Evolutionary conservation across 2,329 filamentous ascomycete genomes (phyloP).

Genomic region (Amauroascus niger): DNA sequence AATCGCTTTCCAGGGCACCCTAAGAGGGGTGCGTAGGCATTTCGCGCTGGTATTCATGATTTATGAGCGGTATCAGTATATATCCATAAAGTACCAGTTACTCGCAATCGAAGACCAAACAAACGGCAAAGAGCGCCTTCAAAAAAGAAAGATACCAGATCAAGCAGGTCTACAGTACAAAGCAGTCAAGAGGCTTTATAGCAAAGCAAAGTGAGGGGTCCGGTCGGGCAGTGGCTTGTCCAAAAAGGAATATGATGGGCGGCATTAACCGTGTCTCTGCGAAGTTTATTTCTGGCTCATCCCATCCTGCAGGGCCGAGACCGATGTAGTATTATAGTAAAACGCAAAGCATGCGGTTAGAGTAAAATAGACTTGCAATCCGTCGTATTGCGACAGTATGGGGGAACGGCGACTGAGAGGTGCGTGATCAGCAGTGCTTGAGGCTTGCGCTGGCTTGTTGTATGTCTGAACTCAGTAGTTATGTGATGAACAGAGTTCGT

Average conservation of each 20-base stretch:
- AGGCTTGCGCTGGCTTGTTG: not conserved
- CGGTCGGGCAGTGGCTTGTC: not conserved
- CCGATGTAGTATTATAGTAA: not conserved
- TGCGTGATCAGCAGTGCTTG: not conserved
- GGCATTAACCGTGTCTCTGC: not conserved
- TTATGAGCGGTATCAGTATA: not conserved
- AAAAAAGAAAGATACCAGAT: not conserved
- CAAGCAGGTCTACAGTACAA: not conserved
- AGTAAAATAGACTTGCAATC: not conserved
- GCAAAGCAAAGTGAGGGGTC: not conserved
- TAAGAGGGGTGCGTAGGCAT: not conserved
- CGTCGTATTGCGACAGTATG: not conserved
- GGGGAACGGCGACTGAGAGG: not conserved
- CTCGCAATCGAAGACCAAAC: not conserved
- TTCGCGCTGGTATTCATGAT: not conserved
- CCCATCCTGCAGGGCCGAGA: not conserved
- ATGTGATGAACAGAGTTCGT: conserved; percentile 8
- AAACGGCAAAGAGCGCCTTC: not conserved
- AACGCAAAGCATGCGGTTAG: not conserved
- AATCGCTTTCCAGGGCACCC: not conserved
- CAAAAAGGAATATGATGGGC: not conserved
- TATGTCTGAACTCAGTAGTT: not conserved
- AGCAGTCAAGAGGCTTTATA: not conserved
- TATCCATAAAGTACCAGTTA: not conserved
- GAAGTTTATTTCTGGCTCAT: not conserved